A percentile compares a stretch with the other conserved stretches of the same genome.
These are phyloP conservation scores for Trichoderma gamsii DNA, from an alignment of 495 filamentous ascomycete genomes.

Conservation along the genomic window DNA sequence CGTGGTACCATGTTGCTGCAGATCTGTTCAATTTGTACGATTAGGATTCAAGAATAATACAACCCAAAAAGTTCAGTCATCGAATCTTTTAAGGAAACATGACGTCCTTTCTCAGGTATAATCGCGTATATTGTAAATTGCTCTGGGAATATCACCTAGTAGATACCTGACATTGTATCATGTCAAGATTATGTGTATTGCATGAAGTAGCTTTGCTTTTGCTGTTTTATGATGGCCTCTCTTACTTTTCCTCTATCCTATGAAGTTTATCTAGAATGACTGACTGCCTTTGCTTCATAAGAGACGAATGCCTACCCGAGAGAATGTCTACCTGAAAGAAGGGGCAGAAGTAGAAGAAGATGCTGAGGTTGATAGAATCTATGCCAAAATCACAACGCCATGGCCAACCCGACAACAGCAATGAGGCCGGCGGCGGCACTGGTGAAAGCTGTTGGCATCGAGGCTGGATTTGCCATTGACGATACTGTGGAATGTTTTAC, in stretches of 20 bases:
- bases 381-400: constrained; percentile 4
- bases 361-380: background rate
- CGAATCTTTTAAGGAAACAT: background rate
- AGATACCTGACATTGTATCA: background rate
- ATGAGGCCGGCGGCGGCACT: constrained; percentile 11
- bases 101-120: background rate
- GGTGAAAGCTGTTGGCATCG: constrained; percentile 5
- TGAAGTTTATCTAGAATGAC: no score
- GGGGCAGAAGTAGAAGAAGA: background rate
- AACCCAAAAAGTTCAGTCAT: background rate
- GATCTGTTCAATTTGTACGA: constrained; percentile 11
- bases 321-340: background rate
- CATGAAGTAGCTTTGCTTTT: no score
- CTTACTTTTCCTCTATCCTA: no score
- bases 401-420: background rate
- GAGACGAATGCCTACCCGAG: no score
- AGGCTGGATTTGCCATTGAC: constrained; percentile 2
- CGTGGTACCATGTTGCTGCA: background rate
- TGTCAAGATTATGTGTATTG: no score
- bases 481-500: background rate
- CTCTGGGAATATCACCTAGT: background rate
- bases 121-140: background rate
- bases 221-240: no score
- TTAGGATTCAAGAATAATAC: constrained; percentile 8
- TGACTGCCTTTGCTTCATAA: no score